Evolutionary conservation across 176 grass and related monocot species (phyloP).

Genomic region (Musa schizocarpa): DNA sequence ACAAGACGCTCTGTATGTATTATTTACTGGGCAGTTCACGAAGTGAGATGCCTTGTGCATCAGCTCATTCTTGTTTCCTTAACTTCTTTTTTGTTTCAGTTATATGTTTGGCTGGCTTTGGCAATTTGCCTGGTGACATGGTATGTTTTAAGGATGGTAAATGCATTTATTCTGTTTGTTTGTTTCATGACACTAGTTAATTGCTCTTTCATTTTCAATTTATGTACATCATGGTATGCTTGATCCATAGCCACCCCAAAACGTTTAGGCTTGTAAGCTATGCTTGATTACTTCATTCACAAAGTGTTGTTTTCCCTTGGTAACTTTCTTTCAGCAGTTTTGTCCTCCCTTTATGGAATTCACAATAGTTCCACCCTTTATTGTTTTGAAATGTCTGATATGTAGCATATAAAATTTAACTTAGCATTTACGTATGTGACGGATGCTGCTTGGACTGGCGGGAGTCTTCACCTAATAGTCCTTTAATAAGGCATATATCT

Average conservation of each 20-base stretch:
- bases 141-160: slow-evolving; percentile 25
- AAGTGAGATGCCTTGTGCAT: background rate
- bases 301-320: background rate
- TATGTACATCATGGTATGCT: background rate
- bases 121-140: slow-evolving; percentile 98
- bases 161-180: background rate
- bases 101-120: slow-evolving; percentile 85
- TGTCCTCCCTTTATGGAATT: background rate
- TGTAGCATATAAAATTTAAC: too few relatives aligned
- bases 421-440: too few relatives aligned
- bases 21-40: background rate
- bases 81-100: slow-evolving; percentile 45
- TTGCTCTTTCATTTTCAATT: background rate
- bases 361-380: background rate
- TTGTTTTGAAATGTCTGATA: background rate
- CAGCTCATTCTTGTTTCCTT: slow-evolving; percentile 27
- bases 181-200: background rate
- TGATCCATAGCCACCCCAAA: background rate
- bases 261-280: background rate
- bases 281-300: background rate
- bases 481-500: too few relatives aligned
- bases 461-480: too few relatives aligned
- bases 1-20: background rate
- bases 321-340: background rate
- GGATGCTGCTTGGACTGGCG: too few relatives aligned